These are phyloP conservation scores for Nyctanthes arbortristis DNA, from an alignment of 257 asterid genomes.

Conservation along the genomic window DNA sequence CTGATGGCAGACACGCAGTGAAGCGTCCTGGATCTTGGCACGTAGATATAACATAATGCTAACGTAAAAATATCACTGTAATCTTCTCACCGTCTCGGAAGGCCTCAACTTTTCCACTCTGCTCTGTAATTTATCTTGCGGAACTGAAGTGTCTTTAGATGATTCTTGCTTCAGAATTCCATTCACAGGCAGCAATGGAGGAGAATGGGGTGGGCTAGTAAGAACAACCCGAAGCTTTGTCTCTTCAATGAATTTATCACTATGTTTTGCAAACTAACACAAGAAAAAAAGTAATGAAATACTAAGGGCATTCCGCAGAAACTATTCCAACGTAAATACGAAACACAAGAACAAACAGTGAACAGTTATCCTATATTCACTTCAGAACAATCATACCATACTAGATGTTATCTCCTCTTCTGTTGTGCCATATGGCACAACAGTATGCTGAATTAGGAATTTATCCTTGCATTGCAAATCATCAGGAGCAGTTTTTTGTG, in stretches of 20 bases:
- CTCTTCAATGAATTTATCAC: constrained; percentile 65
- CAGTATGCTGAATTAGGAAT: constrained; percentile 77
- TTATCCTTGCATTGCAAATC: constrained; percentile 85
- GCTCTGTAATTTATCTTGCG: constrained; percentile 41
- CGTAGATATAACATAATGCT: background rate
- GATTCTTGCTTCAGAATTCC: constrained; percentile 49
- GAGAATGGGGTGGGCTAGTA: constrained; percentile 52
- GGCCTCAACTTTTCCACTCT: constrained; percentile 54
- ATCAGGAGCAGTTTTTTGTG: constrained; percentile 62
- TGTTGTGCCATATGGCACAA: constrained; percentile 67
- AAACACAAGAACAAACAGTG: constrained; percentile 17
- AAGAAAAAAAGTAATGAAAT: constrained; percentile 8
- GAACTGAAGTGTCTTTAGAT: constrained; percentile 32
- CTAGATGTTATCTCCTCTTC: constrained; percentile 70
- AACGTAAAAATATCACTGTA: constrained; percentile 2
- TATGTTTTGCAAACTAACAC: constrained; percentile 63
- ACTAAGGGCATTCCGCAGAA: background rate
- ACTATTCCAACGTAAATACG: constrained; percentile 4
- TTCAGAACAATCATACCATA: constrained; percentile 54
- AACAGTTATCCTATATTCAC: constrained; percentile 22
- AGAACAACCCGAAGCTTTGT: constrained; percentile 77
- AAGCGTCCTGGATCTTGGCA: constrained; percentile 6
- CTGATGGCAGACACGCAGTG: background rate
- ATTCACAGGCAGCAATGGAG: constrained; percentile 45
- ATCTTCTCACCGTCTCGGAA: constrained; percentile 44